Evolutionary conservation across 2,329 filamentous ascomycete species (phyloP).

Genomic region (Aureobasidium sp.): DNA sequence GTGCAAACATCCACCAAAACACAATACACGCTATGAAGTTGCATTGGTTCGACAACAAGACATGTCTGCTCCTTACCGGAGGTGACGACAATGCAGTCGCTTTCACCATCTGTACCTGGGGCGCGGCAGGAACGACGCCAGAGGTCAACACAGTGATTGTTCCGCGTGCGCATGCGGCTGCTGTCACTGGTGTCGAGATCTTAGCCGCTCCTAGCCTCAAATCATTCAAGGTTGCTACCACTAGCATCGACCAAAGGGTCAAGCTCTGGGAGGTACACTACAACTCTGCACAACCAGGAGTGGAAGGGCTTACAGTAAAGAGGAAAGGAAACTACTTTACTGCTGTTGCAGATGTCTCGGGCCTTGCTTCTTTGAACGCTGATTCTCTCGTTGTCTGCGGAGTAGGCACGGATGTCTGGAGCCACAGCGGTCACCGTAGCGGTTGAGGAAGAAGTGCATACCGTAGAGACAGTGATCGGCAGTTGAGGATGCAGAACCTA

Average conservation of each 20-base stretch:
- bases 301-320: conserved; percentile 25
- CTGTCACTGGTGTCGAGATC: conserved; percentile 51
- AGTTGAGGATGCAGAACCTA: not conserved
- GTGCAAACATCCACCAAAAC: conserved; percentile 62
- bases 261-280: conserved; percentile 36
- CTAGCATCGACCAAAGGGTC: conserved; percentile 40
- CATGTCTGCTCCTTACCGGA: conserved; percentile 57
- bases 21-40: conserved; percentile 55
- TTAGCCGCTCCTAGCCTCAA: conserved; percentile 17
- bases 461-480: not conserved
- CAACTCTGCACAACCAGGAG: conserved; percentile 15
- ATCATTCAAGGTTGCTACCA: conserved; percentile 19
- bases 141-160: conserved; percentile 32
- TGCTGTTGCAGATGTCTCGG: conserved; percentile 47
- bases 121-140: not conserved
- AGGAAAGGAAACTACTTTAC: conserved; percentile 31
- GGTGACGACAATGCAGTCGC: conserved; percentile 83
- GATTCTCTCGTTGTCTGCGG: conserved; percentile 35
- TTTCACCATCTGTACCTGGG: conserved; percentile 32
- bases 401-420: conserved; percentile 39
- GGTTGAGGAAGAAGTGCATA: not conserved
- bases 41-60: conserved; percentile 23
- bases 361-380: conserved; percentile 33
- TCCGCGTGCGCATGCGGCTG: conserved; percentile 58
- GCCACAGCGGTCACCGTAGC: not conserved